Evolutionary conservation across 495 filamentous ascomycete species (phyloP), one percentile per base, ranked within the genome.

Genomic region (Penicillium crystallinum): DNA sequence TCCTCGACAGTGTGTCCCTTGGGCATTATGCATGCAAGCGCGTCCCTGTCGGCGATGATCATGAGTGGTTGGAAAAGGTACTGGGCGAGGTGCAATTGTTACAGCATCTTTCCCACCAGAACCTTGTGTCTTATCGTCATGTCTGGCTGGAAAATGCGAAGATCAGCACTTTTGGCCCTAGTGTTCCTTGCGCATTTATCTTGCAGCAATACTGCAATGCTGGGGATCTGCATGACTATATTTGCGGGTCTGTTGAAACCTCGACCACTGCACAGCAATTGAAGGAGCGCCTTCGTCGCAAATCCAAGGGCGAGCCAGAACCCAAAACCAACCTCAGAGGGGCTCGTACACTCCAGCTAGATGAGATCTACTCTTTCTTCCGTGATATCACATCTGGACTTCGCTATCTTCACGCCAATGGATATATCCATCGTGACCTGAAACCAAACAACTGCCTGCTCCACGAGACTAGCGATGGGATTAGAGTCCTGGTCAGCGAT

Each of bases 391-490:
- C 91, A 0, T 90, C 90, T 0, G 93, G 93, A 2, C 73, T 98
- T 22, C 86, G 90, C 18, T 89, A 96, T 67, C 80, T 98, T 9
- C 93, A 98, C 63, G 78, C 77, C n/a, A 89, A 92, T 59, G 90
- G 90, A 25, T 98, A 95, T 70, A 95, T 98, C 23, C 93, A 98
- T 60, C 83, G 93, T 38, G 93, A 98, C 66, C 78, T 98, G 5
- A 98, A 98, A 64, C 93, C 93, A 4, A 89, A 87, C 61, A 98
- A 98, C 62, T 98, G 93, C 57, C 76, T 98, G n/a, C 73, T 98
- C 2, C 88, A 93, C 56, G 74, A 82, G 37, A 86, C 86, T 41
- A 83, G 84, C 15, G 74, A 79, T 39, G 84, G 85, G 36, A 67
- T 89, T 2, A 79, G 77, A 35, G 92, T 96, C 36, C 69, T 98